phyloP scores from a whole-genome alignment of 2,329 filamentous ascomycete genomes.

The Coleophoma cylindrospora region DNA sequence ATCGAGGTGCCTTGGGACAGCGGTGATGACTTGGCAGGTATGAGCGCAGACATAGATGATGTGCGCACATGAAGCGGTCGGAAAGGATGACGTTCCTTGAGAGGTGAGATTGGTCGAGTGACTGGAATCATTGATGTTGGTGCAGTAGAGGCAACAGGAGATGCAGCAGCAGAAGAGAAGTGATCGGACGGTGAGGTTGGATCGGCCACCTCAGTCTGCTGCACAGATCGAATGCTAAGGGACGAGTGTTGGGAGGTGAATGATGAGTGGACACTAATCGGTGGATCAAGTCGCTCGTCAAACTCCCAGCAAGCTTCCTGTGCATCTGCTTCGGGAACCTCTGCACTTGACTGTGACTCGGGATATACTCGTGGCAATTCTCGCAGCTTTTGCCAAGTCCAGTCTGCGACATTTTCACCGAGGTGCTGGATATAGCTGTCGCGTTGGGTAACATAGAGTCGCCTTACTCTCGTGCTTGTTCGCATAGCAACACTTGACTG shows the following conservation, averaged over 20 bases:
- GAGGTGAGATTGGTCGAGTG: slow-evolving; percentile 11
- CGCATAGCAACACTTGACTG: slow-evolving; percentile 70
- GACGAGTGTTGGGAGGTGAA: slow-evolving; percentile 34
- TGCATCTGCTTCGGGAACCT: slow-evolving; percentile 55
- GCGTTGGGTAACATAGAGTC: slow-evolving; percentile 71
- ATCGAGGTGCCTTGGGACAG: slow-evolving; percentile 17
- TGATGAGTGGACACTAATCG: slow-evolving; percentile 40
- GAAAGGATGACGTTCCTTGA: slow-evolving; percentile 28
- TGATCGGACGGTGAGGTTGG: slow-evolving; percentile 23
- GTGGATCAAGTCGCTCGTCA: slow-evolving; percentile 57
- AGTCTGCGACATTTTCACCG: slow-evolving; percentile 35
- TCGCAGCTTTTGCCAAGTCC: slow-evolving; percentile 68
- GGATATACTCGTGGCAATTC: slow-evolving; percentile 54
- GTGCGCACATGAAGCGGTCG: slow-evolving; percentile 46
- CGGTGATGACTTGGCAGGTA: slow-evolving; percentile 33
- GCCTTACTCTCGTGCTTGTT: slow-evolving; percentile 48
- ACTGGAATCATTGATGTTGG: slow-evolving; percentile 15
- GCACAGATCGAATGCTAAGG: slow-evolving; percentile 35
- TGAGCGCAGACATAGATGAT: slow-evolving; percentile 42
- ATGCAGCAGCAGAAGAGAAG: slow-evolving; percentile 22
- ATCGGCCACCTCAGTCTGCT: slow-evolving; percentile 26
- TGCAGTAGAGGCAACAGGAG: slow-evolving; percentile 19
- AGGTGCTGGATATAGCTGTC: slow-evolving; percentile 68
- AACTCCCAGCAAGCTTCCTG: slow-evolving; percentile 64
- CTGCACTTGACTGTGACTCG: slow-evolving; percentile 35